Evolutionary conservation across 1,284 basidiomycete species (phyloP), one percentile per base, ranked within the genome.

Genomic region (Mycena citricolor): DNA sequence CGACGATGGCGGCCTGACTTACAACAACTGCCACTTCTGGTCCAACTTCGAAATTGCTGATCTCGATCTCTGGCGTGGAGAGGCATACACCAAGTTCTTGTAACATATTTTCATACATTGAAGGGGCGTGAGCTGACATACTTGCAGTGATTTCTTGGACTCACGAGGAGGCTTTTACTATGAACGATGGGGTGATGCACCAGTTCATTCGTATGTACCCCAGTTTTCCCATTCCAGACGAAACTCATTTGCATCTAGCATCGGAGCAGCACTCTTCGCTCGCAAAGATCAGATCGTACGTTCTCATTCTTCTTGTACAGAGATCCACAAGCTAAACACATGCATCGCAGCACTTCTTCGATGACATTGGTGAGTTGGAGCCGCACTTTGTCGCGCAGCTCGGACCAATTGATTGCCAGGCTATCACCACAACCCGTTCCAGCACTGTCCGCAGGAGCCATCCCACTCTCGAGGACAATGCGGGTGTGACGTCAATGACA

Each of bases 21-120:
- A 83, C 63, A 91, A 90, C 63, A 67, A 79, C 39, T 91, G 87
- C 58, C 88, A 90, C 61, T 90, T 81, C 62, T 90, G 86, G 85
- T 84, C 78, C 57, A 90, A 90, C 63, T 90, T 92, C 55, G 91
- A 94, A 62, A 91, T 94, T 41, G 90, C 83, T 8, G 76, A 84
- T 58, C 76, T 86, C 73, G 77, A 85, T 52, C 91, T 94, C 60
- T 91, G 87, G 83, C 71, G 91, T 42, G 68, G 76, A 5, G 76
- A 89, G 51, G 80, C 83, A 4, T 94, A 94, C 63, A 72, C 68
- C 51, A 76, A 79, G 39, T 94, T 83, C 68, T 94, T 94, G n/a
- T n/a, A n/a, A n/a, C n/a, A n/a, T n/a, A n/a, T n/a, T n/a, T n/a
- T n/a, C n/a, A n/a, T n/a, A n/a, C n/a, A n/a, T n/a, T n/a, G n/a